Evolutionary conservation across 805 yeast species (phyloP), one percentile per base, ranked within the genome.

Genomic region (Candida maltosa): DNA sequence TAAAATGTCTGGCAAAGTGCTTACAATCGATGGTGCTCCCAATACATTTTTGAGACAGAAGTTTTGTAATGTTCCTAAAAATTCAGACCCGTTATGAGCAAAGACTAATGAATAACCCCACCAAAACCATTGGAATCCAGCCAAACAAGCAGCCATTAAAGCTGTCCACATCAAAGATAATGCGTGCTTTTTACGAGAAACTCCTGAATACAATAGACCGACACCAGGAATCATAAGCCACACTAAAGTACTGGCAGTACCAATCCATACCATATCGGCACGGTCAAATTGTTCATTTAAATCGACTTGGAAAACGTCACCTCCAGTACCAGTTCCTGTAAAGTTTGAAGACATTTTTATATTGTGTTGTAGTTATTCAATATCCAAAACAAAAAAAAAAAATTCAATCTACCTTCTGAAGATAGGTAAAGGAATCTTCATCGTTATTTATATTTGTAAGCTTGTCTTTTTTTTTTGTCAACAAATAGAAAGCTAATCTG

Each of bases 151-250:
- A 15, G 94, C 87, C 85, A 87, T 88, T 56, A 93, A 66, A 5
- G 96, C 82, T 16, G 96, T 93, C 97, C 97, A 93, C 34, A 93
- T 66, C 34, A 93, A 70, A 6, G 97, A 86, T 37, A 93, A 68
- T n/a, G 97, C 96, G 52, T 93, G 97, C 62, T 89, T 87, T 62
- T 91, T 91, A 62, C 98, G 80, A 11, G 96, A 81, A 43, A 93
- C 67, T 46, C 98, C 98, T 23, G 96, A 87, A 64, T 91, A 91
- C 44, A 91, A 69, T 37, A 93, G 65, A 42, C 97, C 98, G 35
- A 93, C 82, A 43, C 98, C 98, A 24, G 97, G 97, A 49, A 88
- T 76, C 96, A 91, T 93, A 51, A 91, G 78, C 88, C 94, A 89
- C 42, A 91, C 97, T 39, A 93, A 71, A 16, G 76, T 80, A 6